A percentile compares a stretch with the other conserved stretches of the same genome.
Evolutionary conservation across 2,329 filamentous ascomycete genomes (phyloP).

Genomic region (Claviceps pazoutovae): DNA sequence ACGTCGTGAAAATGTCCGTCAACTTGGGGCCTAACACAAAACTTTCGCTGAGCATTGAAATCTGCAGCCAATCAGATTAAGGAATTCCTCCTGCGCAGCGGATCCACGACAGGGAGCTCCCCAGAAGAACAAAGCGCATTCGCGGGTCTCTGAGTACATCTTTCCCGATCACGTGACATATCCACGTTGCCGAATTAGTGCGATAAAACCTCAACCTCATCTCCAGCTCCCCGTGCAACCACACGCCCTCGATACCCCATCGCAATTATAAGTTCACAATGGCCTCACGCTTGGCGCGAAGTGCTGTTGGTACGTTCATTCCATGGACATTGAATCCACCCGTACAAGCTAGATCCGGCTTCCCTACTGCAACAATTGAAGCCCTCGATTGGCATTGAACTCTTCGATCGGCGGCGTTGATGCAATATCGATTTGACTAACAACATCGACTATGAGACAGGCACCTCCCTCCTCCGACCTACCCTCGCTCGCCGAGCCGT

Average conservation of each 20-base stretch:
- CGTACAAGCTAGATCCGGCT: background rate
- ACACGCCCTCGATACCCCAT: slow-evolving; percentile 31
- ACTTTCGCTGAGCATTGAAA: slow-evolving; percentile 4
- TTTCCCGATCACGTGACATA: slow-evolving; percentile 20
- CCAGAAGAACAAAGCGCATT: background rate
- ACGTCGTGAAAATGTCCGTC: background rate
- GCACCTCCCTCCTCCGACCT: slow-evolving; percentile 82
- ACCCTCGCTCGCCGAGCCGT: slow-evolving; percentile 60
- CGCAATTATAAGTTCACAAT: slow-evolving; percentile 55
- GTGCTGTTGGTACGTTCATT: slow-evolving; percentile 68
- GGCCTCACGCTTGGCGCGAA: slow-evolving; percentile 95
- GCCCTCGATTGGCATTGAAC: slow-evolving; percentile 3
- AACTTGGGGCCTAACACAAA: background rate
- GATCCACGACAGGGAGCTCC: background rate
- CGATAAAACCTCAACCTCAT: slow-evolving; percentile 38
- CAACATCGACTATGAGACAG: slow-evolving; percentile 28
- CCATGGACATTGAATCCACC: slow-evolving; percentile 1
- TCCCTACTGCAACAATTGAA: slow-evolving; percentile 15
- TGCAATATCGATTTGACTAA: background rate
- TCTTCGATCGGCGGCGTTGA: background rate
- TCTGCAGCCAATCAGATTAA: slow-evolving; percentile 4
- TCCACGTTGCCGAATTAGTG: slow-evolving; percentile 26
- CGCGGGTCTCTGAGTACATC: background rate
- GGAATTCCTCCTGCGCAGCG: background rate
- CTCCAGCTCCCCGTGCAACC: slow-evolving; percentile 30